phyloP scores from a whole-genome alignment of 2,329 filamentous ascomycete species.

The Metarhizium guizhouense region DNA sequence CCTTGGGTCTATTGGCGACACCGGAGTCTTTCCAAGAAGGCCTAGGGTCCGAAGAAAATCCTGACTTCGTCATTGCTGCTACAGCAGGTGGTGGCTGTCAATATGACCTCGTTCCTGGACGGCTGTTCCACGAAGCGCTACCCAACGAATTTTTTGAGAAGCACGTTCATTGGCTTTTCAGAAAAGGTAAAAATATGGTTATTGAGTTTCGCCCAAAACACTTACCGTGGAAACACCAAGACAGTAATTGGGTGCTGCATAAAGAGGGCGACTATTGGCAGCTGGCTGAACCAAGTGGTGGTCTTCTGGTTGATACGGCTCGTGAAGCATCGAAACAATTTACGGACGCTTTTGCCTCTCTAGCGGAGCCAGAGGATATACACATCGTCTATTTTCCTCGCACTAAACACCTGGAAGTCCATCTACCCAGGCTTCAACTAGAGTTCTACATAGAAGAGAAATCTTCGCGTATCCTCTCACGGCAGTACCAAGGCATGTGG shows the following conservation, averaged over 20 bases:
- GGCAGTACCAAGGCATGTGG: slow-evolving; percentile 39
- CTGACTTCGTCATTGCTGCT: neutral
- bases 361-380: neutral
- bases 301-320: neutral
- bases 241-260: neutral
- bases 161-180: neutral
- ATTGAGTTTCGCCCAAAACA: neutral
- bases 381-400: neutral
- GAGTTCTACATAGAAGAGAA: slow-evolving; percentile 31
- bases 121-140: neutral
- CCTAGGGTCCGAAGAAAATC: neutral
- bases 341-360: neutral
- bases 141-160: neutral
- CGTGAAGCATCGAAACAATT: neutral
- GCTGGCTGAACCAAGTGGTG: neutral
- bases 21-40: slow-evolving; percentile 2
- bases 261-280: neutral
- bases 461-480: slow-evolving; percentile 27
- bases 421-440: slow-evolving; percentile 38
- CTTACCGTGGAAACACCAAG: neutral
- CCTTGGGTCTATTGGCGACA: slow-evolving; percentile 16
- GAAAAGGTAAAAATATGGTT: neutral
- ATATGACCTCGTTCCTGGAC: neutral
- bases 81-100: neutral
- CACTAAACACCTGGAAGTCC: slow-evolving; percentile 22